Conservation (phyloP, 2,329 filamentous ascomycete genomes). For the Colletotrichum euphorbiae region DNA sequence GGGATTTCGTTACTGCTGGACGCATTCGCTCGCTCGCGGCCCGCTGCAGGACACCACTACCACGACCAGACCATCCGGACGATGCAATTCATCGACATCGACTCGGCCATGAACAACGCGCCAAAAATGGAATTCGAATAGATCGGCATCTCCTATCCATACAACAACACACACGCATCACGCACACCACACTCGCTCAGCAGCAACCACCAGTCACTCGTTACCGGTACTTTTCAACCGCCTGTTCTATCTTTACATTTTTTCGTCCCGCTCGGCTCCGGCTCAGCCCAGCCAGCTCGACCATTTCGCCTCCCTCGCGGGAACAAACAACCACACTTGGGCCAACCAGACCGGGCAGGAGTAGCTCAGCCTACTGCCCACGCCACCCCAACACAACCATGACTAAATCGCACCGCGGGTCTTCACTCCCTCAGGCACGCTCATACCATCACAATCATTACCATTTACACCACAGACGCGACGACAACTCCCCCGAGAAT, state of each 20-base stretch:
- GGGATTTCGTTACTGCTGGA: background rate
- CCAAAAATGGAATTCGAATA: conserved; percentile 40
- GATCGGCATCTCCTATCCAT: conserved; percentile 28
- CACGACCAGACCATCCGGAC: conserved; percentile 9
- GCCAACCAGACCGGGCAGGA: conserved; percentile 23
- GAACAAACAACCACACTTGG: conserved; percentile 15
- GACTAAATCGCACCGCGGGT: conserved; percentile 58
- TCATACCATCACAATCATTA: conserved; percentile 49
- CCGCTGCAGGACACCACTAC: conserved; percentile 32
- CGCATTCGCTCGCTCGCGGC: conserved; percentile 20
- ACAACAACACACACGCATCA: conserved; percentile 10
- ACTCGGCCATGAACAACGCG: conserved; percentile 28
- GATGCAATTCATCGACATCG: conserved; percentile 34
- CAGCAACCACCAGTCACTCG: conserved; percentile 29
- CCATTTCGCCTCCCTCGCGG: conserved; percentile 31
- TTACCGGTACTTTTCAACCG: conserved; percentile 25
- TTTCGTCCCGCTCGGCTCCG: conserved; percentile 1
- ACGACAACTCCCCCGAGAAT: conserved; percentile 44
- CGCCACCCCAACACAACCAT: conserved; percentile 53
- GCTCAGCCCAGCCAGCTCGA: conserved; percentile 14
- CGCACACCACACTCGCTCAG: conserved; percentile 30
- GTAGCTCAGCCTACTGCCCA: conserved; percentile 36
- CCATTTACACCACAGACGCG: conserved; percentile 45
- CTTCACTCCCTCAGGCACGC: conserved; percentile 63
- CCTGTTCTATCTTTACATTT: conserved; percentile 29